Evolutionary conservation across 352 stramenopile genomes (phyloP).

Genomic region (Phytophthora podocarpi): DNA sequence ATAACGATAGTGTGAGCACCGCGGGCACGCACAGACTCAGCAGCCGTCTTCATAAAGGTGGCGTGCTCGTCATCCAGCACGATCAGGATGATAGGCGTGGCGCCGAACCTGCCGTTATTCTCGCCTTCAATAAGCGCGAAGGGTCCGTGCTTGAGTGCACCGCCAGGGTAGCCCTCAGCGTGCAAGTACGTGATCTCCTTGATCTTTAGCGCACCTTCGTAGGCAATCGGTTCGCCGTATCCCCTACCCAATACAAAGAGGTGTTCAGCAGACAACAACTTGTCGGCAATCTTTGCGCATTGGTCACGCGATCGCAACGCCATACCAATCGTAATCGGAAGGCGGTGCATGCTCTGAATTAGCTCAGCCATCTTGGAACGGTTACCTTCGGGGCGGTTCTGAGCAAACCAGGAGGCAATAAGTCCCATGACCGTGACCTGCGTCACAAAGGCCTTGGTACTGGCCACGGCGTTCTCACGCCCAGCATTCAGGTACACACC

Average conservation of each 20-base stretch:
- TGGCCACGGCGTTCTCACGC: constrained; percentile 97
- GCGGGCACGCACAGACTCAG: constrained; percentile 96
- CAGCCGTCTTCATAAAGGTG: constrained; percentile 94
- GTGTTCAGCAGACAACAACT: constrained; percentile 91
- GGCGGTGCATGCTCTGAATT: constrained; percentile 95
- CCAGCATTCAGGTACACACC: constrained; percentile 99
- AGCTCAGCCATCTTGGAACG: constrained; percentile 87
- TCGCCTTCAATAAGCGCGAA: constrained; percentile 98
- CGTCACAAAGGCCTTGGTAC: constrained; percentile 99
- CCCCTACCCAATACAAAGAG: constrained; percentile 96
- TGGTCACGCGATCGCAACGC: constrained; percentile 92
- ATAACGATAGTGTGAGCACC: constrained; percentile 98
- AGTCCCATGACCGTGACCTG: constrained; percentile 94
- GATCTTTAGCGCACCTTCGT: constrained; percentile 98
- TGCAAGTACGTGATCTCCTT: constrained; percentile 99
- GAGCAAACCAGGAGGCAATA: constrained; percentile 92
- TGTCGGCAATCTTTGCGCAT: constrained; percentile 90
- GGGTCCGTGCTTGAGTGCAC: constrained; percentile 98
- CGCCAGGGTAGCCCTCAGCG: constrained; percentile 97
- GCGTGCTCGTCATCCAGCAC: constrained; percentile 98
- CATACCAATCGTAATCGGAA: constrained; percentile 99
- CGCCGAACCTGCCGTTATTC: constrained; percentile 93
- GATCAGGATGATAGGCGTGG: constrained; percentile 97
- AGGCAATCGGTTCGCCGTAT: constrained; percentile 94
- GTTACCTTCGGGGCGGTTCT: constrained; percentile 88